Base-by-base conservation (phyloP, 495 filamentous ascomycete genomes). In the Penicillium simplicissimum region DNA sequence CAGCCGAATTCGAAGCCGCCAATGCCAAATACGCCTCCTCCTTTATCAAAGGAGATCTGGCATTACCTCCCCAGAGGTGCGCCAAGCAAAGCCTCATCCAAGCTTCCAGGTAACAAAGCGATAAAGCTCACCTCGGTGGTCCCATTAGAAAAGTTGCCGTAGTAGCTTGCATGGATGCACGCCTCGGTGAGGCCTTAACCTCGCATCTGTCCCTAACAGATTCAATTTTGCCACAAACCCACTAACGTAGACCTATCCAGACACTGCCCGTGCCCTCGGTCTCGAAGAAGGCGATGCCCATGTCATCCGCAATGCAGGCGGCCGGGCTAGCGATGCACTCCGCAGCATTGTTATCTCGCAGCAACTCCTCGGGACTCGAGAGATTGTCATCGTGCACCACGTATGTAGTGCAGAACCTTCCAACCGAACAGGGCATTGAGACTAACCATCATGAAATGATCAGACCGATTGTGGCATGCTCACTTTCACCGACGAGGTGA, bases 161-260 rank as follows among this genome's bases (percentile, higher is more conserved):
- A 79, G 81, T 90, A 38, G 91, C 90, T 3, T 96, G 92, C 75
- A 95, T 94, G 90, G 91, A 96, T 67, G 89, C 91, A 1, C 85
- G 92, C 11, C 86, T 96, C 61, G 75, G 75, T 76, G 69, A 23
- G 15, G 15, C 21, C 13, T 11, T 15, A 28, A 7, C 14, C 11
- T 33, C n/a, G 9, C 8, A 31, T 19, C 15, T 2, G n/a, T 7
- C 7, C 28, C 2, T 4, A 31, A 31, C 2, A 7, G 28, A 31
- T 33, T 35, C 8, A 48, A 38, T 55, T 23, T 23, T 40, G 28
- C 31, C n/a, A 14, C 14, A 13, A 19, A 23, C 17, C 38, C 34
- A 23, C 52, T 40, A 28, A 28, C 35, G 8, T 1, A 36, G 3
- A 25, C 14, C 28, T 19, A 37, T 14, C 8, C 8, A 74, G 88